These are phyloP conservation scores for Cercospora berteroae DNA, from an alignment of 2,329 filamentous ascomycete genomes.

Conservation along the genomic window DNA sequence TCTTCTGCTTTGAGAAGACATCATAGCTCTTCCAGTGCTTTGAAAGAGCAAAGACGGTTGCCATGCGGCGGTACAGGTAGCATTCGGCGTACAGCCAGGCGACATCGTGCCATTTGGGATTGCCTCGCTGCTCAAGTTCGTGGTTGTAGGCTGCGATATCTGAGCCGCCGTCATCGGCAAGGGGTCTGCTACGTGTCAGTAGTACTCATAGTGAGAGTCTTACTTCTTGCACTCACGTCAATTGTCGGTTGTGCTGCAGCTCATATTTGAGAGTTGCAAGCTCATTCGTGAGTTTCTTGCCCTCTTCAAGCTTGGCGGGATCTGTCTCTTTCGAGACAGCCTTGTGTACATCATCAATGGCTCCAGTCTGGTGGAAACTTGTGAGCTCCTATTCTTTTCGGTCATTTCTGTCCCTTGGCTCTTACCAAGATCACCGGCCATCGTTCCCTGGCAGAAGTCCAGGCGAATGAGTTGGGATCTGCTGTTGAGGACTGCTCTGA, in stretches of 20 bases:
- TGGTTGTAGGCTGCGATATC: conserved; percentile 82
- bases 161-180: conserved; percentile 71
- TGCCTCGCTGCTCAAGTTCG: conserved; percentile 72
- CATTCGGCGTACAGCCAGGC: conserved; percentile 93
- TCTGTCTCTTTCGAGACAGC: conserved; percentile 61
- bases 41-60: conserved; percentile 72
- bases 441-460: conserved; percentile 76
- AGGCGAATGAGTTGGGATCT: conserved; percentile 84
- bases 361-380: conserved; percentile 68
- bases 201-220: background rate
- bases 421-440: conserved; percentile 91
- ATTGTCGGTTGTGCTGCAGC: conserved; percentile 78
- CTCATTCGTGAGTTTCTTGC: conserved; percentile 78
- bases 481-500: conserved; percentile 73
- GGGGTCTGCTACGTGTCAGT: conserved; percentile 53
- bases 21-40: conserved; percentile 87
- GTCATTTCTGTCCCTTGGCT: conserved; percentile 3
- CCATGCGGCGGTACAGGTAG: conserved; percentile 86
- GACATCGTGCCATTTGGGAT: conserved; percentile 75
- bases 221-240: conserved; percentile 59
- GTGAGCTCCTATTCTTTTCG: conserved; percentile 8
- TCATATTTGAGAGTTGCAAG: conserved; percentile 89
- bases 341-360: conserved; percentile 91
- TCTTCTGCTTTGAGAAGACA: conserved; percentile 85
- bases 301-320: conserved; percentile 68